Conservation (phyloP, 371 early-diverging fungal genomes). For the Parasitella parasitica region DNA sequence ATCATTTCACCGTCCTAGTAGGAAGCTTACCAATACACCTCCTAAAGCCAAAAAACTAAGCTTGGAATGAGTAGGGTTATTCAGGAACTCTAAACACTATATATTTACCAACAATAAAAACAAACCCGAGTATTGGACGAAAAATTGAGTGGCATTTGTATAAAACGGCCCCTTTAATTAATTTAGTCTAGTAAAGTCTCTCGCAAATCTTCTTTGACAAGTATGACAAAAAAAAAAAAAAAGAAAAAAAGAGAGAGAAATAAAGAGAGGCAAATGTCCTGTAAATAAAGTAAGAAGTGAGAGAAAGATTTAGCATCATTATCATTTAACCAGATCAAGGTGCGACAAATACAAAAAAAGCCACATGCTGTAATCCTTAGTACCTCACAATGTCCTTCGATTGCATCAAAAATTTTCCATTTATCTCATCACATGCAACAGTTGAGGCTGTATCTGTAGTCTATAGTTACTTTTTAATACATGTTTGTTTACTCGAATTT, state of each 20-base stretch:
- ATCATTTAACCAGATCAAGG: no score
- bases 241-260: background rate
- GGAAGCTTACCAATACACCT: constrained; percentile 22
- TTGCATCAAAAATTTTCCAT: no score
- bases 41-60: constrained; percentile 24
- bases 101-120: constrained; percentile 22
- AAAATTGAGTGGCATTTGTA: constrained; percentile 9
- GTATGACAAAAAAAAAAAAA: background rate
- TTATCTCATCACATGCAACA: no score
- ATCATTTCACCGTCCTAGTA: background rate
- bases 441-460: no score
- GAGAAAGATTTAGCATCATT: constrained; percentile 1
- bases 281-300: background rate
- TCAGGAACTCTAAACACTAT: background rate
- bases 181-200: background rate
- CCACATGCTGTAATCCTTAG: no score
- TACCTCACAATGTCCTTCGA: no score
- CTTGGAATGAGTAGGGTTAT: background rate
- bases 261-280: background rate
- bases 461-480: no score
- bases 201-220: background rate
- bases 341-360: no score
- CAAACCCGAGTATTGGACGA: constrained; percentile 20
- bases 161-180: background rate
- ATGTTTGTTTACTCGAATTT: no score